Evolutionary conservation across 441 rosid species (phyloP), one percentile per base, ranked within the genome.

Genomic region (Oxalis stricta): DNA sequence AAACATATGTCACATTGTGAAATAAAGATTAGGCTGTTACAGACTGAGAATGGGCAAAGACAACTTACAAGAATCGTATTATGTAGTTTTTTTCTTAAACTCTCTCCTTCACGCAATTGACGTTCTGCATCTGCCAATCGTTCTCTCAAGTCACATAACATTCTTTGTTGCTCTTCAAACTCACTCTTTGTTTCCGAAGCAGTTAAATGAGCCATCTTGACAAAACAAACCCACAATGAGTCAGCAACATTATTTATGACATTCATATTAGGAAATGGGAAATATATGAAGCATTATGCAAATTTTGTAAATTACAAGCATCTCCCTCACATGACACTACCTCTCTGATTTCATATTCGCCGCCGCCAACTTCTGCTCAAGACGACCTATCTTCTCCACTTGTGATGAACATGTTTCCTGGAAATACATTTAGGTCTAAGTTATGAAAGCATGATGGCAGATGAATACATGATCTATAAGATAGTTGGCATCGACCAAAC

Each of bases 371-470:
- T 81, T 76, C 38, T 69, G 73, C 66, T 84, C 85, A 53, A 86
- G 43, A 28, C 71, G 44, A 12, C 53, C 36, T 56, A 92, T 72
- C 16, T 73, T 91, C 65, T 84, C 84, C 43, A 68, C 76, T 60
- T 86, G 96, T 41, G 82, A 69, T 29, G 81, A 71, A 60, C 99
- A 86, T 30, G 76, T 81, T 43, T 84, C 92, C 99, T 91, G 61
- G 48, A 62, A 33, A 35, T 15, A 21, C 26, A 58, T 16, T 29
- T 33, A 10, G 14, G 33, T 18, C 44, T 47, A 19, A 53, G n/a
- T n/a, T n/a, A n/a, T n/a, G 10, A 48, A 48, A 49, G 19, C 50
- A 14, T 21, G 42, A 44, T 17, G 31, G 33, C 18, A 17, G 26
- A 35, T n/a, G 12, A 30, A 29, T 16, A 38, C 16, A 13, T 16